phyloP scores from a whole-genome alignment of 805 yeast genomes.

The Wickerhamiella nectarea region DNA sequence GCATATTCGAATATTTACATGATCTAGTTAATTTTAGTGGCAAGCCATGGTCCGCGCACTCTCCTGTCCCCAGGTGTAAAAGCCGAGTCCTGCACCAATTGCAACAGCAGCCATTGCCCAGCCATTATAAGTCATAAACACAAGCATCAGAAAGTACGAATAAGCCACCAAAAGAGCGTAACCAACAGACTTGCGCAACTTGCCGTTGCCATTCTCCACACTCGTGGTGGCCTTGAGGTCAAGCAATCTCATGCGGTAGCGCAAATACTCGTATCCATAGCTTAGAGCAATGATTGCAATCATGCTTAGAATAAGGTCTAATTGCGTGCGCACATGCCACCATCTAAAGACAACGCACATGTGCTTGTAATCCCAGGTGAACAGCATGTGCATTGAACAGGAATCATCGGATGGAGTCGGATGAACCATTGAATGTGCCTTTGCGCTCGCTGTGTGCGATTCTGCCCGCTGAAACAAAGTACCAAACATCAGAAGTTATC shows the following conservation, averaged over 20 bases:
- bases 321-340: constrained; percentile 57
- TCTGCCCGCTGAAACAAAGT: too few species aligned
- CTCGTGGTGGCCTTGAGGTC: constrained; percentile 13
- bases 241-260: constrained; percentile 20
- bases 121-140: constrained; percentile 75
- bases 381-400: constrained; percentile 38
- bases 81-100: constrained; percentile 58
- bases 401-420: background rate
- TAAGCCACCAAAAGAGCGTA: constrained; percentile 22
- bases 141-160: constrained; percentile 46
- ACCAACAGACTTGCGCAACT: constrained; percentile 15
- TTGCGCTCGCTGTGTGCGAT: too few species aligned
- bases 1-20: too few species aligned
- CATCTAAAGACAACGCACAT: constrained; percentile 60
- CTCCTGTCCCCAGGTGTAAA: constrained; percentile 38
- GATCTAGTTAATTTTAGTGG: constrained; percentile 13
- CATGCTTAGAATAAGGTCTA: constrained; percentile 41
- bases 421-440: background rate
- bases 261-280: constrained; percentile 49
- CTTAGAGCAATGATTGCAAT: constrained; percentile 36
- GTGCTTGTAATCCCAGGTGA: constrained; percentile 65
- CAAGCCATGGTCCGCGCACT: constrained; percentile 20
- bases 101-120: constrained; percentile 70
- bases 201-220: background rate
- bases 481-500: too few species aligned